Conservation (phyloP, 192 early-diverging fungal species). For the Linnemannia exigua region DNA sequence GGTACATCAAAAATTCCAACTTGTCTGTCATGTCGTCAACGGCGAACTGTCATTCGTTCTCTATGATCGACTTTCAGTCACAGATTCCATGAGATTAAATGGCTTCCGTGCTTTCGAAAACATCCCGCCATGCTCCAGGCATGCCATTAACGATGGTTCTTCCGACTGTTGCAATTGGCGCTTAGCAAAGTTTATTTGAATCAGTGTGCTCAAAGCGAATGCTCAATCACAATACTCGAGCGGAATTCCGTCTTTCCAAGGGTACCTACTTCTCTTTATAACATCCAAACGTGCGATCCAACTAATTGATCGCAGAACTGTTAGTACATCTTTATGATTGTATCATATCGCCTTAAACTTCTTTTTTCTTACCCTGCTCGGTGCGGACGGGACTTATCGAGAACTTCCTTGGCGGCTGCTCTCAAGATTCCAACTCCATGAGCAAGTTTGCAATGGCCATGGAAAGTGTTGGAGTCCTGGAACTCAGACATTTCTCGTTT, state of each 20-base stretch:
- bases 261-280: conserved; percentile 15
- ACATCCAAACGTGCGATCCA: conserved; percentile 3
- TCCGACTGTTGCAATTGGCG: not conserved
- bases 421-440: conserved; percentile 7
- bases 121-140: not conserved
- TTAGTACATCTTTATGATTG: not conserved
- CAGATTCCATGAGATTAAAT: not conserved
- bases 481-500: conserved; percentile 15
- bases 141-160: not conserved
- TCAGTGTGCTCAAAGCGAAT: not conserved
- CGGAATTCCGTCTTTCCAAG: conserved; percentile 4
- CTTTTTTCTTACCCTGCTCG: not conserved
- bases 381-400: not conserved
- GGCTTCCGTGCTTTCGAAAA: not conserved
- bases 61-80: not conserved
- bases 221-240: not conserved
- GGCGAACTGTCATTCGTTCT: not conserved
- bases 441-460: conserved; percentile 17
- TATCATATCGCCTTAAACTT: not conserved
- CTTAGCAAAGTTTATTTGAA: not conserved
- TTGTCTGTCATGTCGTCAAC: not conserved
- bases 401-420: conserved; percentile 1
- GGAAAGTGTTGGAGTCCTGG: conserved; percentile 14
- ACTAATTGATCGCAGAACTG: conserved; percentile 14
- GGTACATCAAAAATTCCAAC: not conserved